Percentiles rank a stretch among this genome's conserved stretches.
Evolutionary conservation across 805 yeast genomes (phyloP).

Genomic region (Groenewaldozyma salmanticensis): DNA sequence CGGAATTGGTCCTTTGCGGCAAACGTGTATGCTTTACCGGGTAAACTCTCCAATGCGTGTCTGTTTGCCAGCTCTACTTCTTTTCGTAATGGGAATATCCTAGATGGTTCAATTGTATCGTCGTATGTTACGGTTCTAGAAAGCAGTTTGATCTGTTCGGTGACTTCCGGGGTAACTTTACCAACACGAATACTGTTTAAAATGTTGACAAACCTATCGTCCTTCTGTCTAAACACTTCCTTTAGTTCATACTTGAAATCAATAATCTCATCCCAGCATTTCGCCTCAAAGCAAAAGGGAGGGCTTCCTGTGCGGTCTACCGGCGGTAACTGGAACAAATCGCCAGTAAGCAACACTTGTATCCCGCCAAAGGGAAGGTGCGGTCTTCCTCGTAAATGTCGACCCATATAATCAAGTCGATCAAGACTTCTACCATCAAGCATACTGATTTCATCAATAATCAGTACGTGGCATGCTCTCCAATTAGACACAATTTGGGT

Average conservation of each 20-base stretch:
- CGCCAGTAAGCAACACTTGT: constrained; percentile 81
- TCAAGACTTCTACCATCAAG: constrained; percentile 67
- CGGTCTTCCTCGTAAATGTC: constrained; percentile 38
- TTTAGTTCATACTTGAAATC: constrained; percentile 55
- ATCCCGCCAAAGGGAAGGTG: constrained; percentile 83
- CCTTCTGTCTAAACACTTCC: constrained; percentile 75
- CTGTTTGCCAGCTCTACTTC: constrained; percentile 76
- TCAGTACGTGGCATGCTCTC: constrained; percentile 56
- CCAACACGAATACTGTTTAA: constrained; percentile 77
- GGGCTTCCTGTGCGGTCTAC: constrained; percentile 32
- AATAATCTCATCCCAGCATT: constrained; percentile 59
- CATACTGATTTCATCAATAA: constrained; percentile 93
- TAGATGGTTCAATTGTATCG: constrained; percentile 85
- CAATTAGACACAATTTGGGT: constrained; percentile 40
- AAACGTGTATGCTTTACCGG: constrained; percentile 38
- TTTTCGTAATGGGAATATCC: constrained; percentile 69
- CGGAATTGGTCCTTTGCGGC: constrained; percentile 36
- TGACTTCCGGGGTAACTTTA: constrained; percentile 40
- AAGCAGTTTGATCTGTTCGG: constrained; percentile 39
- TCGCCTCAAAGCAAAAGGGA: constrained; percentile 63
- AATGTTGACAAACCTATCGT: constrained; percentile 62
- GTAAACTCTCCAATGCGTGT: constrained; percentile 38
- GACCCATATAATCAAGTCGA: constrained; percentile 62
- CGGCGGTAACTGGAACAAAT: constrained; percentile 92
- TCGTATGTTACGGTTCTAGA: constrained; percentile 42